A percentile compares a stretch with the other conserved stretches of the same genome.
phyloP scores from a whole-genome alignment of 2,329 filamentous ascomycete species.

The Cladophialophora chaetospira region DNA sequence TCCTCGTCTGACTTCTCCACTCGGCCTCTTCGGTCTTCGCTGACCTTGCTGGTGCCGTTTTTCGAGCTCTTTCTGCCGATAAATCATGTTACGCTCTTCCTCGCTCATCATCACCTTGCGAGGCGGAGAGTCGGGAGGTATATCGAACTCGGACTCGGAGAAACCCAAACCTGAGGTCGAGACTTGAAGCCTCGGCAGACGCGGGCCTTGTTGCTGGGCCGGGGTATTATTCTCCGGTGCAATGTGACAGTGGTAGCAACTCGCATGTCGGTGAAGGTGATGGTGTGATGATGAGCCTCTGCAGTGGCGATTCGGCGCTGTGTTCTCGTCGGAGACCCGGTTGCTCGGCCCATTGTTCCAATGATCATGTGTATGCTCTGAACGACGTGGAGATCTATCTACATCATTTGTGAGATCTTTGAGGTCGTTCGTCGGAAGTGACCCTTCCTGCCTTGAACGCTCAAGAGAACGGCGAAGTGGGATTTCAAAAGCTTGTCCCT shows the following conservation, averaged over 20 bases:
- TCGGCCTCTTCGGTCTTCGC: conserved; percentile 15
- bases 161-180: conserved; percentile 35
- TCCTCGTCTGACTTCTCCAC: conserved; percentile 7
- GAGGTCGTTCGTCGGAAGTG: conserved; percentile 3
- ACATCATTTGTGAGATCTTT: conserved; percentile 24
- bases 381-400: conserved; percentile 29
- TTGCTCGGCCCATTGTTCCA: conserved; percentile 3
- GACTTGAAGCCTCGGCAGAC: conserved; percentile 33
- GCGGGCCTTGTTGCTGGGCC: conserved; percentile 22
- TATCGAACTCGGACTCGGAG: conserved; percentile 34
- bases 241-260: conserved; percentile 33
- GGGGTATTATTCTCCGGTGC: conserved; percentile 6
- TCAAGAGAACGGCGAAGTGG: conserved; percentile 55
- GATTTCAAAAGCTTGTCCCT: conserved; percentile 56
- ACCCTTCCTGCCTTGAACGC: conserved; percentile 32
- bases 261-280: conserved; percentile 26
- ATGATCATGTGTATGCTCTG: conserved; percentile 17
- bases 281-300: conserved; percentile 23
- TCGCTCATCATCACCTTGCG: conserved; percentile 35
- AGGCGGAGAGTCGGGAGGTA: conserved; percentile 32
- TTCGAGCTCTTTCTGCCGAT: conserved; percentile 32
- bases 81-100: conserved; percentile 33
- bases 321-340: conserved; percentile 19
- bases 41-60: conserved; percentile 22
- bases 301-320: conserved; percentile 12